These are phyloP conservation scores for Porodaedalea pini DNA, from an alignment of 1,284 basidiomycete genomes.

Conservation along the genomic window DNA sequence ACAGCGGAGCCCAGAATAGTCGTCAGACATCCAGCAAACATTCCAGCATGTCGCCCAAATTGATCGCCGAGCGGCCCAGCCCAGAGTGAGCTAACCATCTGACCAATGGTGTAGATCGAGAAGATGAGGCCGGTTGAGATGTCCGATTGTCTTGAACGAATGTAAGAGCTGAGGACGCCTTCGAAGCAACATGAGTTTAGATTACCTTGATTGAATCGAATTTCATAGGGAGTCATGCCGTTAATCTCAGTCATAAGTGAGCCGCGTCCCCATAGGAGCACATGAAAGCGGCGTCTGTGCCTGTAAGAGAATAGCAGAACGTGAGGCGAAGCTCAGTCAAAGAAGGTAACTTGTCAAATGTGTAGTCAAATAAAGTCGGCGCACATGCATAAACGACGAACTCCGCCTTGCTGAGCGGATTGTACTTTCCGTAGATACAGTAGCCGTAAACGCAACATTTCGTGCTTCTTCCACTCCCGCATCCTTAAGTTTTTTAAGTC, in stretches of 20 bases:
- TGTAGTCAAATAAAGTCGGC: neutral
- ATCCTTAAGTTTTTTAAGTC: neutral
- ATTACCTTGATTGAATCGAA: conserved; percentile 17
- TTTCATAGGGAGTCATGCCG: conserved; percentile 20
- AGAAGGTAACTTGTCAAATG: too few relatives aligned
- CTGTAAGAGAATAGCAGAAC: conserved; percentile 4
- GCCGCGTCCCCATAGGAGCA: conserved; percentile 22
- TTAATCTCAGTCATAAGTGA: conserved; percentile 24
- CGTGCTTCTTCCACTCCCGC: conserved; percentile 10
- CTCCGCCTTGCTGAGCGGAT: conserved; percentile 19
- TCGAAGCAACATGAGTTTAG: neutral
- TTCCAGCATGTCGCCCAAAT: conserved; percentile 33
- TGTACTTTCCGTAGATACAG: conserved; percentile 17
- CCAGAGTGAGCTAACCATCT: conserved; percentile 27
- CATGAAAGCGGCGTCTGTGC: conserved; percentile 21
- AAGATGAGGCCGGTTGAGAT: conserved; percentile 25
- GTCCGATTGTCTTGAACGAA: conserved; percentile 13
- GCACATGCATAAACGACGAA: conserved; percentile 22
- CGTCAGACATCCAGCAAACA: conserved; percentile 29
- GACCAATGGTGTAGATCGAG: conserved; percentile 26
- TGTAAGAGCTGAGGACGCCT: neutral
- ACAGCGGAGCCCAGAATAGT: conserved; percentile 27
- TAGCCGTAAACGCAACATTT: conserved; percentile 12
- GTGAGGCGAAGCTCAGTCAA: too few relatives aligned
- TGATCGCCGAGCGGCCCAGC: conserved; percentile 26